phyloP scores from a whole-genome alignment of 2,329 filamentous ascomycete species.

The Colletotrichum sp. region DNA sequence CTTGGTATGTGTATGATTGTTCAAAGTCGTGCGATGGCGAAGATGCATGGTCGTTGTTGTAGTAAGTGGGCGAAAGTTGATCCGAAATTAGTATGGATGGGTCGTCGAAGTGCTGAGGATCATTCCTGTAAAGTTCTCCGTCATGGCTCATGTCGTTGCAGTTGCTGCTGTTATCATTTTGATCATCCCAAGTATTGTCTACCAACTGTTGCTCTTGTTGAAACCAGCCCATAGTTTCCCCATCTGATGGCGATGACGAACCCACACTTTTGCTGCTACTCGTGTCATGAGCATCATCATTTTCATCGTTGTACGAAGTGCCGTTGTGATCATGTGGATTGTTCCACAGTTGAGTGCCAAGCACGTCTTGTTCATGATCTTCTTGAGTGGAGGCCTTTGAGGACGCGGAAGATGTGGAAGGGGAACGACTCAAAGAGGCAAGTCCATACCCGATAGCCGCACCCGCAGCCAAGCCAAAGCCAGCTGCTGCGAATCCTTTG shows the following conservation, averaged over 20 bases:
- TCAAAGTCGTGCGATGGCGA: background rate
- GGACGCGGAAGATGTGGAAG: background rate
- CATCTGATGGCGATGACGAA: background rate
- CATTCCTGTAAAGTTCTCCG: background rate
- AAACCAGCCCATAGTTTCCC: background rate
- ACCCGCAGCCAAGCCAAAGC: background rate
- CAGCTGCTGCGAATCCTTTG: background rate
- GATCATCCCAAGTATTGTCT: background rate
- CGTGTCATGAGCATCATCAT: background rate
- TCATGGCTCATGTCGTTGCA: rapidly evolving
- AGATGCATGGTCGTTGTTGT: background rate
- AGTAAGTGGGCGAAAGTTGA: background rate
- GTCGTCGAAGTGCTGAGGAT: background rate
- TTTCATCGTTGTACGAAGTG: background rate
- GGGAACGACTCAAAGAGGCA: background rate
- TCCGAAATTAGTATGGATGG: background rate
- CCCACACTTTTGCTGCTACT: rapidly evolving
- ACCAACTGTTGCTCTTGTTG: background rate
- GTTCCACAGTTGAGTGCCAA: background rate
- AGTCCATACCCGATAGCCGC: background rate
- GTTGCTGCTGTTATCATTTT: background rate
- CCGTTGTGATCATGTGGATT: rapidly evolving
- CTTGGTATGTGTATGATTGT: background rate
- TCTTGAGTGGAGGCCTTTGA: background rate
- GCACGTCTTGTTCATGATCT: background rate